Evolutionary conservation across 2,329 filamentous ascomycete species (phyloP).

Genomic region (Xylaria sp.): DNA sequence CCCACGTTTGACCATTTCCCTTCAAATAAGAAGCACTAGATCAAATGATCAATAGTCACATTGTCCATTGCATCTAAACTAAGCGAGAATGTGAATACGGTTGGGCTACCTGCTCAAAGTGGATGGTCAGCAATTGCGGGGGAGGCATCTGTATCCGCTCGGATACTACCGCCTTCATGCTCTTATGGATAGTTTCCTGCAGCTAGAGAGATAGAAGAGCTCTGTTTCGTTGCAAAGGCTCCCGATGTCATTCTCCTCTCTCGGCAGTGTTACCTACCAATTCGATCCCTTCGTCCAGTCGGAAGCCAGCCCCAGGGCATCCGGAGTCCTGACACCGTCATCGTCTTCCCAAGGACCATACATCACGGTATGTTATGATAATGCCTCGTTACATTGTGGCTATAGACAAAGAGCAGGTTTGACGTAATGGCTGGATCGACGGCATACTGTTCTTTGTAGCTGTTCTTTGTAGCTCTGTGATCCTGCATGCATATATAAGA

Average conservation of each 20-base stretch:
- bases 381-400: not conserved
- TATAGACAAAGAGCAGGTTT: not conserved
- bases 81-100: too few relatives aligned
- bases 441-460: not conserved
- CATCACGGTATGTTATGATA: too few relatives aligned
- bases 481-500: constrained; percentile 19
- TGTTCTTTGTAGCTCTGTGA: too few relatives aligned
- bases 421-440: not conserved
- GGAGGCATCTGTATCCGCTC: constrained; percentile 3
- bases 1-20: too few relatives aligned
- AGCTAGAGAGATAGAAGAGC: not conserved
- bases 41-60: not conserved
- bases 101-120: not conserved
- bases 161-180: not conserved
- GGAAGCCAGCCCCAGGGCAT: not conserved
- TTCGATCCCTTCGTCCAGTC: constrained; percentile 23
- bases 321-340: not conserved
- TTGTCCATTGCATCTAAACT: not conserved
- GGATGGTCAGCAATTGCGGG: constrained; percentile 3
- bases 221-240: not conserved
- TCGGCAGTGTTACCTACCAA: constrained; percentile 24
- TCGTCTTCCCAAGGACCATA: too few relatives aligned
- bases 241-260: not conserved
- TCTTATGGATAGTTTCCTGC: constrained; percentile 4
- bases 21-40: not conserved